Evolutionary conservation across 805 yeast genomes (phyloP).

Genomic region (Candida fluviatilis): DNA sequence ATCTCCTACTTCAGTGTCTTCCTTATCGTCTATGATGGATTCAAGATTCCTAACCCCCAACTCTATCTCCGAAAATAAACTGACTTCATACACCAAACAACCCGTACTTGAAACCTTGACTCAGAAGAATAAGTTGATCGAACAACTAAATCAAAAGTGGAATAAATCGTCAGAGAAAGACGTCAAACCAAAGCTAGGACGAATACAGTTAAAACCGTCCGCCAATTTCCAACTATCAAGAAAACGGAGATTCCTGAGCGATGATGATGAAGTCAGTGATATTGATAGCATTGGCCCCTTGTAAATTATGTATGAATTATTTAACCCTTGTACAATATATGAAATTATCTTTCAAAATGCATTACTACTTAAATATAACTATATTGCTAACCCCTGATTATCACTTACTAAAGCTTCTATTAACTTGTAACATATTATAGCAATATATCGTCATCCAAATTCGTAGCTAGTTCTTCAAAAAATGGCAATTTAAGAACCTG

Average conservation of each 20-base stretch:
- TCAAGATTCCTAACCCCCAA: slow-evolving; percentile 8
- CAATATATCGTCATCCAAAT: slow-evolving; percentile 20
- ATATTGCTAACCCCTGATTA: too few relatives aligned
- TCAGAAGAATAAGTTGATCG: slow-evolving; percentile 31
- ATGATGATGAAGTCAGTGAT: slow-evolving; percentile 12
- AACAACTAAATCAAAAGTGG: slow-evolving; percentile 38
- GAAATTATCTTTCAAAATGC: neutral
- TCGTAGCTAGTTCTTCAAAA: slow-evolving; percentile 42
- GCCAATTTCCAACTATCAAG: slow-evolving; percentile 3
- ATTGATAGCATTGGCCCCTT: slow-evolving; percentile 5
- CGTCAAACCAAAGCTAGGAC: slow-evolving; percentile 2
- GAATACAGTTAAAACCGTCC: slow-evolving; percentile 6
- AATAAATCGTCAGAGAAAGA: slow-evolving; percentile 21
- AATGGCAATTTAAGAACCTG: slow-evolving; percentile 56
- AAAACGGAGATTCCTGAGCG: slow-evolving; percentile 12
- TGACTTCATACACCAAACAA: slow-evolving; percentile 1
- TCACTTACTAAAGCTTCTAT: too few relatives aligned
- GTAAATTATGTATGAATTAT: neutral
- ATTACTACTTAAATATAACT: too few relatives aligned
- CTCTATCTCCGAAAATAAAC: neutral
- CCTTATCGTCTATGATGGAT: slow-evolving; percentile 8
- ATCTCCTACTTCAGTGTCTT: neutral
- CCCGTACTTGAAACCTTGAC: slow-evolving; percentile 14
- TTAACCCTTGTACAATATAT: neutral
- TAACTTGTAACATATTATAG: too few relatives aligned